Base-by-base conservation (phyloP, 1,139 yeast species). In the Wickerhamomyces sp. region DNA sequence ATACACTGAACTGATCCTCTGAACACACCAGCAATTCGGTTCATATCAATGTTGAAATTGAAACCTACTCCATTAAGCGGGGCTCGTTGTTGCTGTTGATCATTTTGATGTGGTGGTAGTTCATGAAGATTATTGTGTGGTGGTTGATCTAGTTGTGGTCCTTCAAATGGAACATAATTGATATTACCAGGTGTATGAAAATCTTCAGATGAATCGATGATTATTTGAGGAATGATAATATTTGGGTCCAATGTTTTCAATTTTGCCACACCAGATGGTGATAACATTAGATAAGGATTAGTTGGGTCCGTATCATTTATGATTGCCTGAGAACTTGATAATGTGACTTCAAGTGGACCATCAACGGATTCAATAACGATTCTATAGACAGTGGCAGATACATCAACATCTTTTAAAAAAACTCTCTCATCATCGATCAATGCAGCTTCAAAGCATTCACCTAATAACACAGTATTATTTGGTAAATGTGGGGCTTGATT, bases 251-350 rank as follows among this genome's bases (percentile, higher is more conserved):
- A 32, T 7, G 56, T 44, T 34, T 56, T 47, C 27, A 72, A 49
- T 43, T 65, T 66, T 0, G 75, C 67, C 13, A 62, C 50, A 0
- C 78, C 80, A 0, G 73, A 49, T 1, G 69, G 68, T 43, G 64
- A 72, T 15, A 75, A 46, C 53, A 74, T 60, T 6, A 73, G 43
- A 49, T 74, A 75, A 0, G 76, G 76, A 18, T 55, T 58, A 34
- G 63, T 63, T 3, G 59, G 57, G 4, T 62, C 67, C 23, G 67
- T 54, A 35, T 71, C 69, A n/a, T 73, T 75, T 13, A 75, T 57
- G 5, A 74, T 70, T 34, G 72, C 72, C 45, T 75, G 73, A 0
- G 73, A 65, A 0, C 72, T 58, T 37, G 67, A 68, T 35, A 75
- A 56, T 0, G 36, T 27, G 0, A 68, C 68, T 9, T 40, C 47